Base-by-base conservation (phyloP, 305 asterid genomes). In the Nicotiana rustica region DNA sequence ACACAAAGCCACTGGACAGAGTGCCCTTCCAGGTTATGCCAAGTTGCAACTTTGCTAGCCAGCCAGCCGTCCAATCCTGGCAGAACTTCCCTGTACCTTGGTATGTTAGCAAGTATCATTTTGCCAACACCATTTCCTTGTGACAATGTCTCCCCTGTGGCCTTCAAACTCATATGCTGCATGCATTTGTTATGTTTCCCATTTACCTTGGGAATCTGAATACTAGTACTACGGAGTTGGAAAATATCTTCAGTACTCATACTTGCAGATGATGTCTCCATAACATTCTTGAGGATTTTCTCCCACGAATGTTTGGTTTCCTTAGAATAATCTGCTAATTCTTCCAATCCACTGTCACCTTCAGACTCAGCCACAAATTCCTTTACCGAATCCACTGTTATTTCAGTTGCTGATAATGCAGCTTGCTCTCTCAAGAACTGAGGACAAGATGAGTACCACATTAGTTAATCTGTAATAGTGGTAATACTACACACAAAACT, bases 371-470 rank as follows among this genome's bases (percentile, higher is more conserved):
- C 88, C 78, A 86, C 87, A 80, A 95, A 95, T 86, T 94, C 94
- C 82, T 89, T 89, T 83, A 95, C 93, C 10, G 95, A 89, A 83
- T 94, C 97, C 12, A 91, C 95, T 35, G 97, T 92, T 84, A 94
- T 90, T 88, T 95, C 99, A 3, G 94, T 87, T 81, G 91, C 97
- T 55, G 97, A 95, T 41, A 90, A 86, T 80, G 96, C 92, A 60
- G 98, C 98, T 90, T 95, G 98, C 90, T 95, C 97, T 85, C 91
- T 93, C 87, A 95, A 87, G 89, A 95, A 95, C 99, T 95, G 92
- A 89, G 82, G 83, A 62, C 56, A 83, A 80, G 69, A 67, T 80
- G 3, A 61, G 67, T 21, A 69, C 61, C 82, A 35, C 55, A 66
- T 81, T 87, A 80, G 84, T 78, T 79, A 69, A 69, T 49, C 12